Evolutionary conservation across 495 filamentous ascomycete genomes (phyloP), one percentile per base, ranked within the genome.

Genomic region (Chlorociboria aeruginascens): DNA sequence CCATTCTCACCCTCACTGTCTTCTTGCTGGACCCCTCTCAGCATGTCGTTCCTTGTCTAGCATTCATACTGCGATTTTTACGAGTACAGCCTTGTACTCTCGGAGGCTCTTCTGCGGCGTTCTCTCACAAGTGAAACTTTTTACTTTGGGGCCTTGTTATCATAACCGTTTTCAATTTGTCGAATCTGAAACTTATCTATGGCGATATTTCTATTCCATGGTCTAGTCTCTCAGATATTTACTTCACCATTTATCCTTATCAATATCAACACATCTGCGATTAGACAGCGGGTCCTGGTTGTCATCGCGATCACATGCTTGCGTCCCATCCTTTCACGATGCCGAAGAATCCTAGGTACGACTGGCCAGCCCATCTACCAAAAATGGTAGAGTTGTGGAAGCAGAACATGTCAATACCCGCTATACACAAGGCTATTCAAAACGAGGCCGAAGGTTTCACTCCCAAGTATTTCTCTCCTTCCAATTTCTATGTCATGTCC

Each of bases 321-420:
- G 20, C 20, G 4, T 25, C 20, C 2, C 20, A 25, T 25, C 20
- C 20, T 25, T 25, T 25, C 20, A 25, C 20, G 4, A 25, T 25
- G 20, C 4, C 20, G 20, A 25, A 25, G 20, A 25, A 25, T 4
- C 4, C 20, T 25, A 55, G 51, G 43, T 55, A 43, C 43, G 46
- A 55, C 38, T 55, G 52, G 52, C 9, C 42, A 4, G 13, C 43
- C 9, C 52, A 55, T 44, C 8, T 46, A 17, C 7, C 52, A 6
- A 55, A 42, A 37, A 55, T 55, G 52, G 44, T 47, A 36, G 47
- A 55, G 32, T 47, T 55, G 6, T 55, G 51, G 33, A 46, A 43
- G 14, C 20, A 16, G 13, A 47, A 34, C 32, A 36, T 55, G 36
- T 55, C 52, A 32, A 55, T 55, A 35, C 52, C 52, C 0, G 52